Percentiles rank a stretch among this genome's conserved stretches.
These are phyloP conservation scores for Anaeramoeba flamelloides DNA, from an alignment of 78 protist species.

Conservation along the genomic window DNA sequence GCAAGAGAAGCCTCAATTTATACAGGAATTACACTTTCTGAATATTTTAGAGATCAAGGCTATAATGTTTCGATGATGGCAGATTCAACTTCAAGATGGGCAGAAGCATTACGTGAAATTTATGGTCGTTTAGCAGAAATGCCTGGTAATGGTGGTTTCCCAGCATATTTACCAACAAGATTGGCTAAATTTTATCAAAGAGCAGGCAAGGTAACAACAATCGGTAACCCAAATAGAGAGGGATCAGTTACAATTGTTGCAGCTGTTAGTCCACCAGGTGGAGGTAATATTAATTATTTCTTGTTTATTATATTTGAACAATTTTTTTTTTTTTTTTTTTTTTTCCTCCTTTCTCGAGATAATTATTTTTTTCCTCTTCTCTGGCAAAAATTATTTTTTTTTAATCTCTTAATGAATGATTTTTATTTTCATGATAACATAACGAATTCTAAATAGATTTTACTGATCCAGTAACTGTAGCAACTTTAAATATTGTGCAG, in stretches of 20 bases:
- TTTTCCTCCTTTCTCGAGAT: too few species aligned
- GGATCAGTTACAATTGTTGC: slow-evolving; percentile 97
- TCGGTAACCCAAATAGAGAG: too few species aligned
- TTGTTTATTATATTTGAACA: too few species aligned
- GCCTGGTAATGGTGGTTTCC: slow-evolving; percentile 99
- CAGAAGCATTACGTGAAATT: slow-evolving; percentile 99
- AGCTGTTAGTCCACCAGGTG: too few species aligned
- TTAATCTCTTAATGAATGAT: too few species aligned
- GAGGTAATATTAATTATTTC: too few species aligned
- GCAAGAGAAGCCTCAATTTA: slow-evolving; percentile 99
- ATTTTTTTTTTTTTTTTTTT: too few species aligned
- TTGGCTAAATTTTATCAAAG: slow-evolving; percentile 98
- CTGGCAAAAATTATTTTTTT: too few species aligned
- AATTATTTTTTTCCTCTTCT: too few species aligned
- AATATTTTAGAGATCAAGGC: slow-evolving; percentile 98
- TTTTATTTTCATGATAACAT: too few species aligned
- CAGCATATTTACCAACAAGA: slow-evolving; percentile 98
- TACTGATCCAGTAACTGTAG: slow-evolving; percentile 94
- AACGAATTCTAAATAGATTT: too few species aligned
- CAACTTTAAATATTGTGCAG: slow-evolving; percentile 97
- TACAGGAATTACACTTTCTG: slow-evolving; percentile 94
- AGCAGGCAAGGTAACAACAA: too few species aligned
- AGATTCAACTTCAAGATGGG: slow-evolving; percentile 78
- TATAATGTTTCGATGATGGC: slow-evolving; percentile 94
- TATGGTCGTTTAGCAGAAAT: slow-evolving; percentile 99